Conservation (phyloP, 2,329 filamentous ascomycete species). For the Trichothecium sympodiale region DNA sequence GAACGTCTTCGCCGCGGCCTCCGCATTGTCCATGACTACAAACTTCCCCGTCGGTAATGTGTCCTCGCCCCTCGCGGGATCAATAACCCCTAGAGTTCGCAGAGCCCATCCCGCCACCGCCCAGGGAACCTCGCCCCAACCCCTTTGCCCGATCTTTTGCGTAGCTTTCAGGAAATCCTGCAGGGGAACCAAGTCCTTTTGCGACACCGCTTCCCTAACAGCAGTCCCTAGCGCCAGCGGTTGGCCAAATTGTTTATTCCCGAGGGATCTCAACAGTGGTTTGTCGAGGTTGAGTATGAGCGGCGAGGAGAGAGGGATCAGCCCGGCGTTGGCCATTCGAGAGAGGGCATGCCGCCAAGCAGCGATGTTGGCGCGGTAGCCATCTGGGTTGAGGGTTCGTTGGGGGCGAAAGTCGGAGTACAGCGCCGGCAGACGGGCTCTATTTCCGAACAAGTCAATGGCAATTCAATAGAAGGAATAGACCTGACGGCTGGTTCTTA, state of each 20-base stretch:
- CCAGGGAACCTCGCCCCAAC: conserved; percentile 61
- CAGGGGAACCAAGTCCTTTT: conserved; percentile 59
- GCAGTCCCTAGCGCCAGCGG: conserved; percentile 74
- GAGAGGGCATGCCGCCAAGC: conserved; percentile 70
- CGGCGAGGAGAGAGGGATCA: conserved; percentile 32
- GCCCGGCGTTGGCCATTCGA: conserved; percentile 55
- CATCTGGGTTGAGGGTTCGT: conserved; percentile 68
- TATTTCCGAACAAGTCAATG: conserved; percentile 17
- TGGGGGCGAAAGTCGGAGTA: conserved; percentile 80
- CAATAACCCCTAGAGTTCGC: conserved; percentile 53
- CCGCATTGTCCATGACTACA: conserved; percentile 53
- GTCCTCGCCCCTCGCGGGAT: conserved; percentile 35
- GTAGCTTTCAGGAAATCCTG: conserved; percentile 53
- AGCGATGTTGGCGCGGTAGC: conserved; percentile 67
- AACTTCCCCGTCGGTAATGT: conserved; percentile 50
- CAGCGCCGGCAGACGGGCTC: conserved; percentile 69
- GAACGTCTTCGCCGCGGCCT: conserved; percentile 46
- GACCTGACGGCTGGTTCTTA: conserved; percentile 14
- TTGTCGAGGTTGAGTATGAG: conserved; percentile 47
- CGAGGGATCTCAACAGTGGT: conserved; percentile 57
- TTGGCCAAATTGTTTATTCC: conserved; percentile 67
- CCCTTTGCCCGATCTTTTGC: conserved; percentile 61
- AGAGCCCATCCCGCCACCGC: conserved; percentile 65
- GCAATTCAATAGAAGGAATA: not conserved
- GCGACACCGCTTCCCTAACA: conserved; percentile 60